Base-by-base conservation (phyloP, 441 rosid genomes). In the Pelargonium myrrhifolium region DNA sequence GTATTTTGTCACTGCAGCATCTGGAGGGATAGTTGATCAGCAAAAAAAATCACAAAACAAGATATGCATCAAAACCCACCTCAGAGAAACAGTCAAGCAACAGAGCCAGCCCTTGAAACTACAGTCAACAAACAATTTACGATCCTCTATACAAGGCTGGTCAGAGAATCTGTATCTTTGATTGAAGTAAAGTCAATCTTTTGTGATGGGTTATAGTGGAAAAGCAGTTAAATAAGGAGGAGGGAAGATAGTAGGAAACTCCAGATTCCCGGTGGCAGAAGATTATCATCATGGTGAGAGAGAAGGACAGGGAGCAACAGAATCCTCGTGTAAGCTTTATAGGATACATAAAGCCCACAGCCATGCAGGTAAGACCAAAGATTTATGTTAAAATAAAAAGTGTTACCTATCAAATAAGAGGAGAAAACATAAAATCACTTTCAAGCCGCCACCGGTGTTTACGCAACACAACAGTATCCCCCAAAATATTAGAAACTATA, bases 301-400 rank as follows among this genome's bases (percentile, higher is more conserved):
- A 76, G 75, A 71, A 49, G 15, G 74, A 20, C 63, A 74, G 76
- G 77, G 79, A 80, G 81, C 78, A 79, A 74, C 76, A 79, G 70
- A 70, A 81, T 79, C 80, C 86, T 79, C 87, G 94, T 85, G 92
- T 74, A 81, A 84, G 89, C 80, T 80, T 82, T 76, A 76, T 65
- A 80, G 81, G 78, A 70, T 65, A 76, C 83, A 79, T 66, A 79
- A 76, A 82, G 81, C 68, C 80, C 74, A 71, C 76, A 76, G 85
- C 90, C 95, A 90, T 90, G 97, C 93, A 84, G 76, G 76, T 69
- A 64, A 75, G 74, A 74, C 78, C 76, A 51, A 72, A 65, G 69
- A 74, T 70, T 67, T 60, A 66, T 60, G 67, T 58, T 65, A 45
- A 55, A 65, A 64, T 61, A 59, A 24, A 22, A 65, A 22, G 35